Conservation (phyloP, 2,329 filamentous ascomycete species). For the Arthrobotrys musiformis region DNA sequence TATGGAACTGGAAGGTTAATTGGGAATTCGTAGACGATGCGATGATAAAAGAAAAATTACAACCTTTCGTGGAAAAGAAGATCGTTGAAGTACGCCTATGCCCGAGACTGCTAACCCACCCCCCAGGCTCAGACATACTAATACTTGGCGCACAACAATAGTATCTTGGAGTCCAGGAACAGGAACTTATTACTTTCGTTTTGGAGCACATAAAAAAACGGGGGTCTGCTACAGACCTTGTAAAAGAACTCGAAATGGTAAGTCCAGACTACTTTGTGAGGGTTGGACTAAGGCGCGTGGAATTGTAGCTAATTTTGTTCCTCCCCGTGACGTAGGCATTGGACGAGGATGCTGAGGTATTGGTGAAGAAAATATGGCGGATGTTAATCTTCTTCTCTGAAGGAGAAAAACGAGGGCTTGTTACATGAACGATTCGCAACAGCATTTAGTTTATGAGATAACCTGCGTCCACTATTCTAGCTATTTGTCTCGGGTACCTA, state of each 20-base stretch:
- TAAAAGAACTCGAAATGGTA: slow-evolving; percentile 85
- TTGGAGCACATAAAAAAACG: slow-evolving; percentile 84
- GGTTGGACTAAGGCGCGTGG: background rate
- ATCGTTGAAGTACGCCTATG: slow-evolving; percentile 74
- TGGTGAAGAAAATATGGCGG: slow-evolving; percentile 97
- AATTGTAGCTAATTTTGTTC: background rate
- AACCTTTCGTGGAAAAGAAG: slow-evolving; percentile 97
- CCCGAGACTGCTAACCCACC: background rate
- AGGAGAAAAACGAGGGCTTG: slow-evolving; percentile 87
- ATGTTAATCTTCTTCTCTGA: slow-evolving; percentile 99
- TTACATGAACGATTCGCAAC: slow-evolving; percentile 67
- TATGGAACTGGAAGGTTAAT: slow-evolving; percentile 92
- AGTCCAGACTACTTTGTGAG: slow-evolving; percentile 61
- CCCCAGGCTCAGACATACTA: background rate
- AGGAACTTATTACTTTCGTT: slow-evolving; percentile 92
- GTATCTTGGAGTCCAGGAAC: slow-evolving; percentile 93
- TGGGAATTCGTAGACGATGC: slow-evolving; percentile 90
- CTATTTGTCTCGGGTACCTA: too few species aligned
- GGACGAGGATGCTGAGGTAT: slow-evolving; percentile 90
- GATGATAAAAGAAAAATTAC: slow-evolving; percentile 83
- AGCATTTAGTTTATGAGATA: background rate
- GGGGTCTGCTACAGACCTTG: slow-evolving; percentile 79
- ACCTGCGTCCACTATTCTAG: background rate
- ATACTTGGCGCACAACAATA: background rate
- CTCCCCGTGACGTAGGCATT: slow-evolving; percentile 70